Evolutionary conservation across 306 rosid genomes (phyloP).

Genomic region (Pyrus pyrifolia): DNA sequence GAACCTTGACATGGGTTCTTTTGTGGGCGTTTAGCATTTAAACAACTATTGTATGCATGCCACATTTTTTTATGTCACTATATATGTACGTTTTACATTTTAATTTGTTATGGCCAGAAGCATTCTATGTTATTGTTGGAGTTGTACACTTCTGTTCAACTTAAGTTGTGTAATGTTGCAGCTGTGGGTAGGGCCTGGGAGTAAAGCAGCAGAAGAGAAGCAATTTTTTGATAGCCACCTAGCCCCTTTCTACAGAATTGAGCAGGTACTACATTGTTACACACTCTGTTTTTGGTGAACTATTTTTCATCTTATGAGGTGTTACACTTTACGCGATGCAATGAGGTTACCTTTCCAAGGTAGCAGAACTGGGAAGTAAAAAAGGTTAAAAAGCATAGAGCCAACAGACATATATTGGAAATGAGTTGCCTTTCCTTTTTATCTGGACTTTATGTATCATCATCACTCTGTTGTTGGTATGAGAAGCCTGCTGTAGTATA

Average conservation of each 20-base stretch:
- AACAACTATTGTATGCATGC: background rate
- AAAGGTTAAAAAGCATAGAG: background rate
- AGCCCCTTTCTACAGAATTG: slow-evolving; percentile 96
- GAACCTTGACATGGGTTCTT: background rate
- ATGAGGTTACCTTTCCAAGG: background rate
- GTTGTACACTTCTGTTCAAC: slow-evolving; percentile 6
- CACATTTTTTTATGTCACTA: background rate
- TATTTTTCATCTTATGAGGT: slow-evolving; percentile 11
- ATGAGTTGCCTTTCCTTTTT: background rate
- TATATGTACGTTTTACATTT: background rate
- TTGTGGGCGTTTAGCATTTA: background rate
- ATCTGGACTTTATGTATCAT: background rate
- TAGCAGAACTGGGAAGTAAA: background rate
- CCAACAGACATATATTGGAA: background rate
- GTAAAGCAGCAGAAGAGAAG: slow-evolving; percentile 90
- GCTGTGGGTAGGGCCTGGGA: slow-evolving; percentile 99
- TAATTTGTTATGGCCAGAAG: background rate
- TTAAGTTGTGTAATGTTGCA: slow-evolving; percentile 36
- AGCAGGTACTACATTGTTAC: slow-evolving; percentile 57
- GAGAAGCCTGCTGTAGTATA: background rate
- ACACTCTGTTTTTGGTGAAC: background rate
- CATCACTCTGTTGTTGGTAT: background rate
- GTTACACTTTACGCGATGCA: background rate
- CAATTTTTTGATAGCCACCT: slow-evolving; percentile 82
- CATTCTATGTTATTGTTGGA: background rate